phyloP scores from a whole-genome alignment of 176 grass and related monocot genomes.

The Saccharum spontaneum region DNA sequence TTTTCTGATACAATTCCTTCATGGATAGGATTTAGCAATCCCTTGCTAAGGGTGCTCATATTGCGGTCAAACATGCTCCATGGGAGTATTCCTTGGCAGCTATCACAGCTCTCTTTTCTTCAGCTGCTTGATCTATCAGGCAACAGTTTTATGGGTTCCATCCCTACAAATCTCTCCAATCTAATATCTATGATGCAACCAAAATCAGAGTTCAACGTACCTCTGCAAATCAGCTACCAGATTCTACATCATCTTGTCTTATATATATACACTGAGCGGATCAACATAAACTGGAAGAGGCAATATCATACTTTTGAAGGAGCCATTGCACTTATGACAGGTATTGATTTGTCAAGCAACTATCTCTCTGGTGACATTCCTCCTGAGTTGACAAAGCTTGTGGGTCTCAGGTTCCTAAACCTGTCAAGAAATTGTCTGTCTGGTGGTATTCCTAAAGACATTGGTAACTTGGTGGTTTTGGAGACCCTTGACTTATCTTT shows the following conservation, averaged over 20 bases:
- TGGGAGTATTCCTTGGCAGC: neutral
- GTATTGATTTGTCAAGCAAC: conserved; percentile 2
- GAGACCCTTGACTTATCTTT: conserved; percentile 15
- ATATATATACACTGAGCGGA: neutral
- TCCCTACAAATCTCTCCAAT: neutral
- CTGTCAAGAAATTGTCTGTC: conserved; percentile 2
- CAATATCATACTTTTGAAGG: neutral
- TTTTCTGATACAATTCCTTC: conserved; percentile 1
- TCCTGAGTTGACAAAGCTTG: neutral
- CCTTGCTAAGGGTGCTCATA: neutral
- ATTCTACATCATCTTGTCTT: neutral
- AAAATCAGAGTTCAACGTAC: neutral
- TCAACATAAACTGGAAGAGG: neutral
- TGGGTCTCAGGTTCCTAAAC: conserved; percentile 24
- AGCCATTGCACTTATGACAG: neutral
- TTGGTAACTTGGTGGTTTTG: neutral
- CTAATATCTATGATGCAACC: neutral
- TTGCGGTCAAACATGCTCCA: neutral
- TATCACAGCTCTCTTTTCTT: neutral
- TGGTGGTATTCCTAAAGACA: neutral
- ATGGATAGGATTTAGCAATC: neutral
- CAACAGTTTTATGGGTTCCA: neutral
- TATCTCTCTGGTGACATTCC: conserved; percentile 28
- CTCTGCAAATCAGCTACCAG: neutral
- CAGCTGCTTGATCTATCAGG: neutral